A percentile compares a stretch with the other conserved stretches of the same genome.
Evolutionary conservation across 2,329 filamentous ascomycete species (phyloP).

Genomic region (Neurospora crassa): DNA sequence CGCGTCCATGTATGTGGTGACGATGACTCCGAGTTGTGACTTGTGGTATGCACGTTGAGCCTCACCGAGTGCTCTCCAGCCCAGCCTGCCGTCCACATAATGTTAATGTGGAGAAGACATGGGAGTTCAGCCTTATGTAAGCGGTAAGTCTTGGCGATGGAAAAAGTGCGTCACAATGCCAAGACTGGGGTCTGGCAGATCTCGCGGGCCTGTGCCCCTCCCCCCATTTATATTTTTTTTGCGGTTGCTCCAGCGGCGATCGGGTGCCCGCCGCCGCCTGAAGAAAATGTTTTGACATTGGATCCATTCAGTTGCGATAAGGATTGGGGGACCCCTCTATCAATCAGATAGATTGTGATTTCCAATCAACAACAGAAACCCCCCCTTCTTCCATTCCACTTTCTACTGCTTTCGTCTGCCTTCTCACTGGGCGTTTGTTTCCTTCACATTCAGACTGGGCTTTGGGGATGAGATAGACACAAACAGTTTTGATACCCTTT

Average conservation of each 20-base stretch:
- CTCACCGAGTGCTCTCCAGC: background rate
- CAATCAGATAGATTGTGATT: background rate
- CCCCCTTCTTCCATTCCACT: background rate
- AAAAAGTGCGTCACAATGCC: background rate
- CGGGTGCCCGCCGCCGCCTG: background rate
- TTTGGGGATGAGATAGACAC: background rate
- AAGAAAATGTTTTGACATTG: conserved; percentile 1
- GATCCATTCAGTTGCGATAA: background rate
- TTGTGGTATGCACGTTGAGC: background rate
- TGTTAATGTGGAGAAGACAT: background rate
- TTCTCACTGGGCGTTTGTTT: background rate
- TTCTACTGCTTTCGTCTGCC: background rate
- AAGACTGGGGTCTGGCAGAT: background rate
- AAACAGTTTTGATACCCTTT: background rate
- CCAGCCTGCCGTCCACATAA: background rate
- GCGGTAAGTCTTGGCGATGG: background rate
- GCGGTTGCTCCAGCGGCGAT: background rate
- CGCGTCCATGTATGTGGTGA: background rate
- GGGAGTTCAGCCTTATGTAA: conserved; percentile 1
- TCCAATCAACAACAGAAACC: background rate
- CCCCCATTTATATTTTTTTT: conserved; percentile 2
- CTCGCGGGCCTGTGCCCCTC: background rate
- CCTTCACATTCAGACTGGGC: background rate
- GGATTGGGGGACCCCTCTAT: background rate
- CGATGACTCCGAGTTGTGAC: background rate